Conservation (phyloP, 352 stramenopile genomes). For the Globisporangium carolinianum region DNA sequence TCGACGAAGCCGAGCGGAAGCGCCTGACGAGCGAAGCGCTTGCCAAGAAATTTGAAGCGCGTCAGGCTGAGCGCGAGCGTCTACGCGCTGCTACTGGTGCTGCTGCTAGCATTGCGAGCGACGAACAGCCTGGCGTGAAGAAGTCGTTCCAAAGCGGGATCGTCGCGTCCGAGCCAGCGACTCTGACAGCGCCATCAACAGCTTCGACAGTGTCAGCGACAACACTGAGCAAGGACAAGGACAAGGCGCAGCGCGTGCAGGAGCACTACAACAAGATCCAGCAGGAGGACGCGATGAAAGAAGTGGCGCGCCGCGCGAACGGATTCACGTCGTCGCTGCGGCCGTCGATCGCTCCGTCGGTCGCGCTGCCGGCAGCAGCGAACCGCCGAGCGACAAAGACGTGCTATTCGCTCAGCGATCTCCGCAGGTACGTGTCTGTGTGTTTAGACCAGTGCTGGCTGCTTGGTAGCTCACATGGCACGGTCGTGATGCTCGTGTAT, state of each 20-base stretch:
- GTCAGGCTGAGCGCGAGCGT: slow-evolving; percentile 22
- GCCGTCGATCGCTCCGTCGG: slow-evolving; percentile 19
- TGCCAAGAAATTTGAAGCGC: slow-evolving; percentile 35
- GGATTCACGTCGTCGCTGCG: slow-evolving; percentile 50
- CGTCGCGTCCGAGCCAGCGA: too few species aligned
- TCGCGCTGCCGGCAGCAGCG: slow-evolving; percentile 6
- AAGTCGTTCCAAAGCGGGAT: neutral
- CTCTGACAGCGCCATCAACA: neutral
- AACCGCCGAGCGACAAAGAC: slow-evolving; percentile 26
- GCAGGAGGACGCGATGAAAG: slow-evolving; percentile 39
- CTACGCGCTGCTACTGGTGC: neutral
- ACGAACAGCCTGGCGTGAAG: neutral
- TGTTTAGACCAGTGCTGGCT: neutral
- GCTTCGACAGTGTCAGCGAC: slow-evolving; percentile 4
- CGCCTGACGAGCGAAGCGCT: slow-evolving; percentile 20
- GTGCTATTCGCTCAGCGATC: slow-evolving; percentile 41
- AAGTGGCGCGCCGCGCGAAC: slow-evolving; percentile 26
- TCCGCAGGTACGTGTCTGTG: slow-evolving; percentile 34
- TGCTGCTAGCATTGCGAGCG: neutral
- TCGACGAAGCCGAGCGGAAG: slow-evolving; percentile 32
- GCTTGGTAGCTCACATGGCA: neutral
- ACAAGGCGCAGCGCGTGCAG: slow-evolving; percentile 39
- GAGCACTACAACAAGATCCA: slow-evolving; percentile 56
- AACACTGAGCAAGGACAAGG: slow-evolving; percentile 24
- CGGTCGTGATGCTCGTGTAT: neutral